Base-by-base conservation (phyloP, 306 rosid genomes). In the Datisca glomerata region DNA sequence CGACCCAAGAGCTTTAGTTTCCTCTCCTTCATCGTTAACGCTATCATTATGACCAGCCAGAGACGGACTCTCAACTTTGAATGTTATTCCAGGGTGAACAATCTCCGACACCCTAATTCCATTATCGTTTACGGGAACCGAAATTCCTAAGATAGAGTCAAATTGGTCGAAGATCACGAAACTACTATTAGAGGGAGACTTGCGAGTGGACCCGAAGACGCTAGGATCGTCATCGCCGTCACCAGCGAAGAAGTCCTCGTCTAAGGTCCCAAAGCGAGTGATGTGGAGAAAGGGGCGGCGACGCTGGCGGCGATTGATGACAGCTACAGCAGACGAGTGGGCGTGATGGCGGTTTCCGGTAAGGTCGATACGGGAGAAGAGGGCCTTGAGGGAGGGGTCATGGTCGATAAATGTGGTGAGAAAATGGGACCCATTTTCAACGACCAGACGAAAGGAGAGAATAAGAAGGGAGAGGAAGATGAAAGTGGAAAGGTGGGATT, bases 181-280 rank as follows among this genome's bases (percentile, higher is more conserved):
- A 38, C 72, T 73, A 1, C 74, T 72, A 51, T 84, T 84, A 14
- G 58, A 32, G 1, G 73, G 25, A 2, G 61, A 11, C 18, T 65
- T 64, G 5, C 59, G 47, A 12, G 54, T 53, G 23, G 80, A 45
- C 12, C 87, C 87, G 21, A 82, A 72, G 9, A 77, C 59, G 37
- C 56, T 35, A 14, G 85, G 78, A 6, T 73, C 83, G 2, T 73
- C 83, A 37, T 70, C 79, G 27, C 81, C 95, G 17, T 77, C 97
- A 3, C 84, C 93, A 43, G 94, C 74, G 76, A 83, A 87, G 43
- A 83, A 76, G 44, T 83, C 93, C 1, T 77, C 97, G 12, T 83
- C 95, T 19, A 89, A 78, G 73, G 95, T 80, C 41, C 86, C 86
- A 24, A 80, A 81, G 0, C 91, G 80, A 35, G 93, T 75, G 43